Base-by-base conservation (phyloP, 1,139 yeast species). In the Pichia sp. region DNA sequence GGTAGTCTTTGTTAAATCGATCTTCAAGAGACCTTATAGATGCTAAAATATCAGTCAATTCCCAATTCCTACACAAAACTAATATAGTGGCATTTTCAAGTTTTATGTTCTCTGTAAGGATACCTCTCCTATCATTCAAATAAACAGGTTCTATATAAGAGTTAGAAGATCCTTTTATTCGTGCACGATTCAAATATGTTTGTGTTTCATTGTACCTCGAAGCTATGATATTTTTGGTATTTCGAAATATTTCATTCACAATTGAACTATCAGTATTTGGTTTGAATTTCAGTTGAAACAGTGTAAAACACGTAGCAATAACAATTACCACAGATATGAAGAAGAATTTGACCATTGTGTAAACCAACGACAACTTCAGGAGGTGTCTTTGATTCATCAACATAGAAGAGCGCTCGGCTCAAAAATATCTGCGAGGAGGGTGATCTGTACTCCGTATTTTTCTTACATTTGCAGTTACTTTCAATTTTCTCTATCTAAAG, bases 31-130 rank as follows among this genome's bases (percentile, higher is more conserved):
- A 69, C 31, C 66, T 58, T 68, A 75, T 73, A 4, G 78, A 71
- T 31, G 58, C 53, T 17, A 73, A 51, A 7, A 73, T 77, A 4
- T 65, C 72, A 1, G 61, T 56, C 1, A 73, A 45, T 46, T 75
- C 80, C 34, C 66, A 57, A 49, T 74, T 74, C 41, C 79, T 63
- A 24, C 89, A 91, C 33, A 88, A 70, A 74, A 86, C 81, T 40
- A 82, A 68, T 28, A 83, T 67, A 0, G 84, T 77, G 1, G 84
- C 86, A 58, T 74, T 76, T 40, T 78, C 81, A 5, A 44, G 34
- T 14, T 40, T 35, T 19, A 42, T 31, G 38, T 38, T 21, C 11
- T 42, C 36, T 15, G 39, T 40, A 4, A 44, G 11, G 4, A 32
- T 5, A n/a, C 28, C 33, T 26, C 3, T 39, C 34, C 5, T 53